Conservation (phyloP, 306 rosid species). For the Begonia fuchsioides region DNA sequence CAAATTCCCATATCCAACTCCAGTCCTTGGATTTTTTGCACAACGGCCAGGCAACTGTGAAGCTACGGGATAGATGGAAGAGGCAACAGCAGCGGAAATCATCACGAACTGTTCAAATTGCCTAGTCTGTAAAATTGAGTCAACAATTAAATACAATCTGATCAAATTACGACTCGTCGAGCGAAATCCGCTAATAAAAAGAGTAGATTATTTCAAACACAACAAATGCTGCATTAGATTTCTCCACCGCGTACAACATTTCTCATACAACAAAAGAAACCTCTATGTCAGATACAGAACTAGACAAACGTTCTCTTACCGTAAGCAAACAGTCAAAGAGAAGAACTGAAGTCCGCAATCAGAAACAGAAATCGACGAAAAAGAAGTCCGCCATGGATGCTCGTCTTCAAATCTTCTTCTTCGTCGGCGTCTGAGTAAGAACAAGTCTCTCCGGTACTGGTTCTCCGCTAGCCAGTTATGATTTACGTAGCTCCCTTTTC, state of each 20-base stretch:
- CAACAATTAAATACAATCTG: conserved; percentile 7
- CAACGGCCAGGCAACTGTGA: conserved; percentile 38
- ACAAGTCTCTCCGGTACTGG: too few species aligned
- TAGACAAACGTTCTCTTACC: background rate
- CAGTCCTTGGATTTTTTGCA: conserved; percentile 29
- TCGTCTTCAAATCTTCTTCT: background rate
- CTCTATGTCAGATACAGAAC: background rate
- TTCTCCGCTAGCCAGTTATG: too few species aligned
- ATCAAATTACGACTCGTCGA: background rate
- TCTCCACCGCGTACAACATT: background rate
- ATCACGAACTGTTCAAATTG: conserved; percentile 29
- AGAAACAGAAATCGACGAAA: background rate
- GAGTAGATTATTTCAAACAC: background rate
- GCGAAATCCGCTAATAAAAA: too few species aligned
- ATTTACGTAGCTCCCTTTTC: too few species aligned
- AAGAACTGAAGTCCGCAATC: background rate
- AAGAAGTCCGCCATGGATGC: background rate
- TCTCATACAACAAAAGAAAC: background rate
- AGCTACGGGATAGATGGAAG: conserved; percentile 54
- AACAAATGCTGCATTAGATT: background rate
- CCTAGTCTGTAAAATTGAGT: conserved; percentile 11
- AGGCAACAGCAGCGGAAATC: conserved; percentile 83
- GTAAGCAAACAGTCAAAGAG: background rate
- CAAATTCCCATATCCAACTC: conserved; percentile 31
- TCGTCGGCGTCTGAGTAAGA: background rate